phyloP scores from a whole-genome alignment of 768 basidiomycete genomes.

The Russula earlei region DNA sequence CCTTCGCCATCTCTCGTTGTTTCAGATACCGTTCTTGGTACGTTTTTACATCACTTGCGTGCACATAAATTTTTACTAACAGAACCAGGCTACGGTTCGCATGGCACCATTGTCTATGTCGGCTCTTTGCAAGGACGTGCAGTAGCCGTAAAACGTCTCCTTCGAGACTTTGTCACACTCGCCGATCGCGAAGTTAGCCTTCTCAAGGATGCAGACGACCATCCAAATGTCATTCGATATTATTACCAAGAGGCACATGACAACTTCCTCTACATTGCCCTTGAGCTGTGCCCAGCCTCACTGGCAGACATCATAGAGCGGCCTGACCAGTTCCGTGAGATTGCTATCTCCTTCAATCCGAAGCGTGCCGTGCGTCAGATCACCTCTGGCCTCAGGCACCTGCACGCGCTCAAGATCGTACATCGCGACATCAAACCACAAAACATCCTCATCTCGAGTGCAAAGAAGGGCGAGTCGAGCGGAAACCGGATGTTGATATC shows the following conservation, averaged over 20 bases:
- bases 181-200: conserved; percentile 90
- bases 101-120: conserved; percentile 91
- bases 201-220: conserved; percentile 94
- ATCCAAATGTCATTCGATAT: conserved; percentile 97
- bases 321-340: conserved; percentile 69
- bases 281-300: conserved; percentile 88
- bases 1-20: conserved; percentile 49
- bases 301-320: conserved; percentile 81
- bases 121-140: conserved; percentile 95
- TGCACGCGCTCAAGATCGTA: conserved; percentile 92
- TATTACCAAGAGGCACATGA: conserved; percentile 93
- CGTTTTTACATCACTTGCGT: conserved; percentile 19
- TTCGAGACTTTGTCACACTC: conserved; percentile 92
- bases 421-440: conserved; percentile 98
- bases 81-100: conserved; percentile 80
- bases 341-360: conserved; percentile 69
- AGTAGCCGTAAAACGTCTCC: conserved; percentile 95
- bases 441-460: conserved; percentile 82
- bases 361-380: conserved; percentile 85
- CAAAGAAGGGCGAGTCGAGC: conserved; percentile 42
- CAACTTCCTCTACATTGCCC: conserved; percentile 94
- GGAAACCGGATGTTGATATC: conserved; percentile 83
- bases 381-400: conserved; percentile 76
- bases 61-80: conserved; percentile 6
- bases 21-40: conserved; percentile 69